A percentile compares a stretch with the other conserved stretches of the same genome.
These are phyloP conservation scores for Pascua sp. DNA, from an alignment of 1,284 basidiomycete genomes.

Conservation along the genomic window DNA sequence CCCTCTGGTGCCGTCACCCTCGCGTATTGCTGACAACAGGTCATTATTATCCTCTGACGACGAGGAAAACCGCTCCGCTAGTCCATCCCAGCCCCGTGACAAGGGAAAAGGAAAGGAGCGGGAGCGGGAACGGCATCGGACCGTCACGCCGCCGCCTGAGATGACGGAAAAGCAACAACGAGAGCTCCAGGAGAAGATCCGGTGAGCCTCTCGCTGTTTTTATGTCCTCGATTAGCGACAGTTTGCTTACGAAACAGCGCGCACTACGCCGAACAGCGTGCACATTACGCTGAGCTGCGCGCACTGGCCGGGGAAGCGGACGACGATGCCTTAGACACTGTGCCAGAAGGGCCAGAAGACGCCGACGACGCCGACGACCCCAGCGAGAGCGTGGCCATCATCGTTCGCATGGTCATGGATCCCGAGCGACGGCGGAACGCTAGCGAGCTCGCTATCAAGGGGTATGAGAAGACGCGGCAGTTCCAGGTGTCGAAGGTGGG, in stretches of 20 bases:
- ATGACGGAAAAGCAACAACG: conserved; percentile 15
- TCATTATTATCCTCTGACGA: neutral
- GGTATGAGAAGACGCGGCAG: conserved; percentile 25
- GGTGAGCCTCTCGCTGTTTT: neutral
- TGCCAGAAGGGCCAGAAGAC: no score
- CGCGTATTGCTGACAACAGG: neutral
- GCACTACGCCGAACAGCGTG: no score
- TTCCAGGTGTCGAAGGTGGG: conserved; percentile 15
- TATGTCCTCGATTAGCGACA: no score
- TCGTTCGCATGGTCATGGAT: conserved; percentile 33
- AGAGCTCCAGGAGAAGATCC: neutral
- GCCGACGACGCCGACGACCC: no score
- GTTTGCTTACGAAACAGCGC: no score
- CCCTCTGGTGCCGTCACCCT: no score
- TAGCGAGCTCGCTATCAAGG: conserved; percentile 24
- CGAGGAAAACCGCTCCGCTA: neutral
- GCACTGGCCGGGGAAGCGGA: no score
- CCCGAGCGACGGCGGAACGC: conserved; percentile 15
- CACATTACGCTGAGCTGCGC: no score
- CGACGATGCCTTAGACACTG: no score
- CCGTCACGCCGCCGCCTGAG: conserved; percentile 34
- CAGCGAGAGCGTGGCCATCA: conserved; percentile 15
- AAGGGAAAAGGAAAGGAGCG: conserved; percentile 6
- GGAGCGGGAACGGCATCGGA: conserved; percentile 1
- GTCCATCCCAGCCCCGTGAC: neutral